Conservation (phyloP, 1,139 yeast species). For the Suhomyces guaymorum region DNA sequence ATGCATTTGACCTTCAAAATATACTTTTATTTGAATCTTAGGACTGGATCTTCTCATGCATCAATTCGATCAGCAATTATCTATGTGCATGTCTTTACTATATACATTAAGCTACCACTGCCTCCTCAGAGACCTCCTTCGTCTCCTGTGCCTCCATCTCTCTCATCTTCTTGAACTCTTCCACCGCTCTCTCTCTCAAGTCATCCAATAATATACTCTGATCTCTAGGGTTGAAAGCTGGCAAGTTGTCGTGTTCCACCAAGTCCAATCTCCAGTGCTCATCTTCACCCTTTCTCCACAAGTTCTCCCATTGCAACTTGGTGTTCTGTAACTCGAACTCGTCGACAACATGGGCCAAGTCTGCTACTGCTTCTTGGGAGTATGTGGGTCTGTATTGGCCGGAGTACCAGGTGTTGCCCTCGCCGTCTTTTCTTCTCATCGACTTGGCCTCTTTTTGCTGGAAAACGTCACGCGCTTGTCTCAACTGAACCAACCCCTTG, state of each 20-base stretch:
- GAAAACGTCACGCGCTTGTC: conserved; percentile 67
- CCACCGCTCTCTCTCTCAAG: conserved; percentile 46
- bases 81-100: too few species aligned
- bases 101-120: conserved; percentile 13
- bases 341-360: conserved; percentile 69
- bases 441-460: conserved; percentile 61
- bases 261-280: conserved; percentile 59
- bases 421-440: conserved; percentile 71
- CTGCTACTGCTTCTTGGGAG: conserved; percentile 91
- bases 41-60: too few species aligned
- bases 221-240: conserved; percentile 63
- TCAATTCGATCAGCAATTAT: too few species aligned
- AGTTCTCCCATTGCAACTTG: conserved; percentile 74
- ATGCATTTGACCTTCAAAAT: too few species aligned
- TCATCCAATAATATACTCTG: conserved; percentile 64
- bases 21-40: too few species aligned
- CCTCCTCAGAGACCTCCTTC: conserved; percentile 9
- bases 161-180: conserved; percentile 32
- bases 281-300: conserved; percentile 83
- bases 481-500: conserved; percentile 70
- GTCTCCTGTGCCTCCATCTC: conserved; percentile 14
- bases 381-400: conserved; percentile 89
- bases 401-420: conserved; percentile 81
- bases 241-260: conserved; percentile 61
- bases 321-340: conserved; percentile 55